Evolutionary conservation across 2,329 filamentous ascomycete genomes (phyloP), one percentile per base, ranked within the genome.

Genomic region (Orbilia oligospora): DNA sequence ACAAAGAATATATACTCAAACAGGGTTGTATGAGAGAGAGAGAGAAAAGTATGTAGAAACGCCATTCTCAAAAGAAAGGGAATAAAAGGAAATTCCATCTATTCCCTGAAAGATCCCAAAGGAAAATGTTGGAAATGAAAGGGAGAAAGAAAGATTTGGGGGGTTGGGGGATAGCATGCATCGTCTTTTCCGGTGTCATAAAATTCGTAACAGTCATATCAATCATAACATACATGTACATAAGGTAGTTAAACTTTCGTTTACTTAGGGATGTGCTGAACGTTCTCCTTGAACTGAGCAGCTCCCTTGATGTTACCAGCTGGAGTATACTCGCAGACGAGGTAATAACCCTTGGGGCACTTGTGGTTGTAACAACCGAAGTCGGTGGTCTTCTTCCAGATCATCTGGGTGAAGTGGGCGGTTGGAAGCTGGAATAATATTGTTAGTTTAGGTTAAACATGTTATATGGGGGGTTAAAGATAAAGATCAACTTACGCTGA

Each of bases 381-480:
- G 38, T 86, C 81, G n/a, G 85, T 88, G 75, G 90, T 90, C n/a
- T 80, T 84, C 83, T 88, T 88, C 92, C 92, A 94, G 76, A 94
- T 87, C 38, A 94, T 86, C 86, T 94, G 91, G 69, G 90, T 71
- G 41, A 81, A 82, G 5, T 70, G 53, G n/a, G 80, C 80, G 41
- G 78, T 58, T 20, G 4, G 1, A n/a, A 64, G 24, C 75, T 80
- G 58, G 27, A 3, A 55, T 56, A 9, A 30, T n/a, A n/a, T 16
- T 51, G 41, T 65, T 63, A 51, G 55, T 66, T 30, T 56, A 44
- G 53, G 36, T 55, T 49, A 22, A 6, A 48, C 30, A 6, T n/a
- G n/a, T n/a, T n/a, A n/a, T n/a, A n/a, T n/a, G 24, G 9, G 12
- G 18, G 10, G 18, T 0, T 41, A 36, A 5, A 18, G n/a, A 41